Evolutionary conservation across 75 land plant species (phyloP), one percentile per base, ranked within the genome.

Genomic region (Azolla pinnata): DNA sequence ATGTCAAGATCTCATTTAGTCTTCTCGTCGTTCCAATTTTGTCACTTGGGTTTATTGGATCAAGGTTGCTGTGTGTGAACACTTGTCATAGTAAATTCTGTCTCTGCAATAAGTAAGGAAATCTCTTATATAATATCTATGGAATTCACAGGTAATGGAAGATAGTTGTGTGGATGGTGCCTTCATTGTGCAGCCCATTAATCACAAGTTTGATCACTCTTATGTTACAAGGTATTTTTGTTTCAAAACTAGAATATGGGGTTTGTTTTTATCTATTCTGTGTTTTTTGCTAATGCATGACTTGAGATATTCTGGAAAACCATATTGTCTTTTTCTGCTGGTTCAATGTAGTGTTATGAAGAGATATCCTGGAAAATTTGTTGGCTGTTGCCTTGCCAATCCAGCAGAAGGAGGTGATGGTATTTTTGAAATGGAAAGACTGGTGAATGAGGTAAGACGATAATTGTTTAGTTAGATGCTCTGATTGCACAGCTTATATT

Each of bases 151-250:
- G 92, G 74, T 63, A 40, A 83, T 90, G 85, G 78, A 67, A 52
- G 85, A 83, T 32, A 93, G 85, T 45, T 77, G 69, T 59, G 97
- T 90, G 23, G 88, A 83, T 73, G 92, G 93, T 32, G 88, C 97
- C 44, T 71, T 90, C 20, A 84, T 90, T 46, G 78, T 87, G 33
- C 97, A 90, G 49, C 97, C 93, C 28, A 90, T 90, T 19, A 87
- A 83, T 57, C 88, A 90, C 58, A 90, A 71, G 78, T 90, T 87
- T 77, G 97, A 90, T 60, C 97, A 90, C 70, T 83, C 88, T 18
- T 75, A 73, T 29, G 81, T 90, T 29, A 71, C 85, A 55, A 86
- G 96, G 96, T 57, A 38, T 24, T 50, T 17, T 24, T 56, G 18
- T 12, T 25, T 56, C n/a, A 16, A 18, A 18, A 25, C 28, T 56